Evolutionary conservation across 2,329 filamentous ascomycete genomes (phyloP).

Genomic region (Penicillium sclerotigenum): DNA sequence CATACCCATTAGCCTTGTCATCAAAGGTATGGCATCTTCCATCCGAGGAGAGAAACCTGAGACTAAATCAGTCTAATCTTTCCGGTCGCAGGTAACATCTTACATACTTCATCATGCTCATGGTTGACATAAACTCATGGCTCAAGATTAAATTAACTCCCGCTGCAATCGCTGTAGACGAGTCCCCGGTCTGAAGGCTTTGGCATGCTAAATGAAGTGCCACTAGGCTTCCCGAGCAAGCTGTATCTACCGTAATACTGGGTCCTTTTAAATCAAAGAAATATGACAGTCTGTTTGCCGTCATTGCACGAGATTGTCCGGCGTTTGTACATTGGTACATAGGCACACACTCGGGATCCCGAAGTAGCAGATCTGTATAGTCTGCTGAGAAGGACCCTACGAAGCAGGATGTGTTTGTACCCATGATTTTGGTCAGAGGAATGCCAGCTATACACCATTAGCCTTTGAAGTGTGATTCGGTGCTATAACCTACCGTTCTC

Average conservation of each 20-base stretch:
- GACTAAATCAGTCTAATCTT: neutral
- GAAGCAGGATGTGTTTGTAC: slow-evolving; percentile 30
- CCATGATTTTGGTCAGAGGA: slow-evolving; percentile 22
- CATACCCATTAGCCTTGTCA: slow-evolving; percentile 45
- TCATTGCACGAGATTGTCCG: slow-evolving; percentile 27
- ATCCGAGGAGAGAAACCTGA: slow-evolving; percentile 28
- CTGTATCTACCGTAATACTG: slow-evolving; percentile 35
- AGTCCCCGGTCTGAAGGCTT: slow-evolving; percentile 23
- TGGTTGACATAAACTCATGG: slow-evolving; percentile 29
- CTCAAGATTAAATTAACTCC: slow-evolving; percentile 28
- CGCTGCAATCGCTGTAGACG: slow-evolving; percentile 23
- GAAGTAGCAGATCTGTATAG: slow-evolving; percentile 29
- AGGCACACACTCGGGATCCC: slow-evolving; percentile 29
- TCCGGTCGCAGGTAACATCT: neutral
- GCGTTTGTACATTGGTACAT: slow-evolving; percentile 29
- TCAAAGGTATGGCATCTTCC: slow-evolving; percentile 38
- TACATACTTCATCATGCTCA: slow-evolving; percentile 21
- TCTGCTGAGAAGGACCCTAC: slow-evolving; percentile 30
- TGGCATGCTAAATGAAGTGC: slow-evolving; percentile 37
- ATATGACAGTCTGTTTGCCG: slow-evolving; percentile 31
- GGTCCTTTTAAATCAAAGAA: slow-evolving; percentile 37
- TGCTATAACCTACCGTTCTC: slow-evolving; percentile 24
- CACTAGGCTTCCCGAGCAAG: slow-evolving; percentile 32
- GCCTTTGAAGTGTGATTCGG: neutral
- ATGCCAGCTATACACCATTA: slow-evolving; percentile 26